Evolutionary conservation across 139 green algal genomes (phyloP), one percentile per base, ranked within the genome.

Genomic region (Astrephomene gubernaculifera): DNA sequence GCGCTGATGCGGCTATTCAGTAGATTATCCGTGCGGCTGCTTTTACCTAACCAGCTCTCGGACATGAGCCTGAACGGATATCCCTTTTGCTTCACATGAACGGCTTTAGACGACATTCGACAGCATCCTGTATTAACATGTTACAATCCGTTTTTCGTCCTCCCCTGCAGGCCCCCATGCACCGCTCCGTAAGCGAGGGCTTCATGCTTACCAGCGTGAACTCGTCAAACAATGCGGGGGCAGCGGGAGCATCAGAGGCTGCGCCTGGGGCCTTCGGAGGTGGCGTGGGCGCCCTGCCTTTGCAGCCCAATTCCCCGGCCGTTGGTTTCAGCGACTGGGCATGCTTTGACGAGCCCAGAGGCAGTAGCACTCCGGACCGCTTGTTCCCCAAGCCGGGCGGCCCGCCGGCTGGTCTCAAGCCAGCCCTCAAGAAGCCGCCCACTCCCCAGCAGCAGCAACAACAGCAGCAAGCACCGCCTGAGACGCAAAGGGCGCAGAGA

Each of bases 291-390:
- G 29, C 45, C 27, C 45, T 45, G 35, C 71, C 71, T 2, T 6
- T 39, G 33, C 45, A 65, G 71, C 25, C 71, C 45, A 57, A 31
- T 14, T 65, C 54, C 0, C 74, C 74, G 25, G 27, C 24, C 19
- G 54, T 57, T 5, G 75, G 38, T n/a, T 45, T 72, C 27, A 31
- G 53, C 57, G 60, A 83, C n/a, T 83, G 76, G 76, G 76, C 76
- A 0, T 39, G 45, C 0, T 83, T 83, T 10, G 60, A 53, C 0
- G 76, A 83, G n/a, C n/a, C n/a, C n/a, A n/a, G n/a, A n/a, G n/a
- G n/a, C n/a, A n/a, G n/a, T n/a, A n/a, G n/a, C 36, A 45, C 17
- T 5, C 6, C 9, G 0, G 25, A n/a, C 25, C 65, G 60, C 10
- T 31, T 33, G 29, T 29, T 3, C 12, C 76, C 54, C 8, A 57